phyloP scores from a whole-genome alignment of 441 rosid genomes.

The Aleurites moluccanus region DNA sequence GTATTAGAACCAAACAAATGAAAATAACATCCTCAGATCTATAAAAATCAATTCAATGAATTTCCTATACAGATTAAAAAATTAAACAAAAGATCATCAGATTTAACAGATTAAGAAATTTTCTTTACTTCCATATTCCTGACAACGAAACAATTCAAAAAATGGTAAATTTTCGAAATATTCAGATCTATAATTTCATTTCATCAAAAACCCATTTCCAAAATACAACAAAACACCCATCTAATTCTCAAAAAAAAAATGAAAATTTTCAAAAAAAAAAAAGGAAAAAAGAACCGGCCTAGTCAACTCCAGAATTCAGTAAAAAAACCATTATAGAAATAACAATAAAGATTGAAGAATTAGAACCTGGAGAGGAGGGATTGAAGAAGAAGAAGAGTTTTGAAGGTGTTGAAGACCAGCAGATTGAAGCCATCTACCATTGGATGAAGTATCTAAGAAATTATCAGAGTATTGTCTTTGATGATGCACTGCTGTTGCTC shows the following conservation, averaged over 20 bases:
- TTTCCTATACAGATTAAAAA: background rate
- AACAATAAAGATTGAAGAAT: background rate
- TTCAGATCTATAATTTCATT: slow-evolving; percentile 21
- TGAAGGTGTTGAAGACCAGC: slow-evolving; percentile 90
- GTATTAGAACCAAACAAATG: slow-evolving; percentile 19
- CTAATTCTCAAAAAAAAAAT: background rate
- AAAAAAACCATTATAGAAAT: background rate
- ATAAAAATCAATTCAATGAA: slow-evolving; percentile 14
- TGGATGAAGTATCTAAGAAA: slow-evolving; percentile 67
- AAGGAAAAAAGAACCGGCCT: background rate
- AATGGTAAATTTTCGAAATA: background rate
- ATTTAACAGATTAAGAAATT: background rate
- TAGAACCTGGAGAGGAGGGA: slow-evolving; percentile 61
- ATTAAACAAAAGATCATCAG: background rate
- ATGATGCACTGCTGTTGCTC: slow-evolving; percentile 70
- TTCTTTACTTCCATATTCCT: background rate
- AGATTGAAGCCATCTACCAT: slow-evolving; percentile 93
- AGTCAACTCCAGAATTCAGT: background rate
- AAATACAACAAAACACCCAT: background rate
- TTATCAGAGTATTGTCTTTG: slow-evolving; percentile 86
- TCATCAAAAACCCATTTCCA: background rate
- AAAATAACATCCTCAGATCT: slow-evolving; percentile 30
- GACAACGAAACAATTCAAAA: background rate
- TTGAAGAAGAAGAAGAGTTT: slow-evolving; percentile 41
- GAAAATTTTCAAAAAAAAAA: background rate